Base-by-base conservation (phyloP, 345 rosid species). In the Eucalyptus microcorys region DNA sequence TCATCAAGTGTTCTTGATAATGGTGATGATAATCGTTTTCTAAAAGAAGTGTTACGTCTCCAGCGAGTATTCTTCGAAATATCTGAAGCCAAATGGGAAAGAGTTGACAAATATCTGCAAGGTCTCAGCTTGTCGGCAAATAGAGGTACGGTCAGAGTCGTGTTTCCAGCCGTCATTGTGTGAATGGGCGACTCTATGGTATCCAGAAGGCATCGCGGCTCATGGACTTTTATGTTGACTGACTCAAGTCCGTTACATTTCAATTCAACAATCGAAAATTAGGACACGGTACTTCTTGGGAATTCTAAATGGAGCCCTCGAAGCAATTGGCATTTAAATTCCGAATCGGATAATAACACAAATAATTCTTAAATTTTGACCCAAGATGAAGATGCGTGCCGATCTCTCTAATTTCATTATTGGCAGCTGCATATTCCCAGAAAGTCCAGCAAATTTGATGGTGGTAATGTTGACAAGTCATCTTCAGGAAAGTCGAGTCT, bases 351-450 rank as follows among this genome's bases (percentile, higher is more conserved):
- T 7, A 52, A 52, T 7, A 17, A 24, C 1, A 55, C 27, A 4
- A 4, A 55, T 55, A 0, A 2, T 21, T 55, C 1, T 24, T 55
- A 9, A 55, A 22, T 24, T 22, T 55, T 24, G 30, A 24, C 30
- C 1, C 26, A 3, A 34, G 5, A 68, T 4, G 1, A 68, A 34
- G 7, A 68, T 16, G 24, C 0, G 4, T 2, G 4, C 43, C 24
- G 1, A 16, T 68, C 13, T 0, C 80, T 68, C 43, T 40, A 17
- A 32, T 40, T 68, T 8, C 21, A 66, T 68, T 68, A 66, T 68
- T 68, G 24, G 10, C 11, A 16, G 42, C 79, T 68, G 42, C 79
- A 32, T 8, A 32, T 32, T 8, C 1, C 79, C 22, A 3, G 42
- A 8, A 68, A 32, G 42, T 32, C 37, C 12, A 32, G 42, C 42